These are phyloP conservation scores for Penicillium fuscoglaucum DNA, from an alignment of 2,329 filamentous ascomycete species.

Conservation along the genomic window DNA sequence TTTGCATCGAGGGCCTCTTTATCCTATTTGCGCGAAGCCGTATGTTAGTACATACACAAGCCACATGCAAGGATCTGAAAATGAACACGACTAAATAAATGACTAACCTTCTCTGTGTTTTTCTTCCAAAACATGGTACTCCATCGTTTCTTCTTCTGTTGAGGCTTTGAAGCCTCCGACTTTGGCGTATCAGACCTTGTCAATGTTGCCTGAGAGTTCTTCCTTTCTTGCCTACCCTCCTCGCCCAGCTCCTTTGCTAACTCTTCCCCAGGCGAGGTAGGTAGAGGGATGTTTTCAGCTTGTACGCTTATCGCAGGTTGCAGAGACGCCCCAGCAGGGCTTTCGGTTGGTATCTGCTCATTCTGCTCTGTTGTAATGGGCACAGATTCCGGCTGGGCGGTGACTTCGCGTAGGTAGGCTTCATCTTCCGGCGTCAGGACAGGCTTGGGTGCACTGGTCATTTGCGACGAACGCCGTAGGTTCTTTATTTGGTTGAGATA, in stretches of 20 bases:
- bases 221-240: constrained; percentile 38
- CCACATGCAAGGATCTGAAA: background rate
- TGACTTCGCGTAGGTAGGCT: constrained; percentile 55
- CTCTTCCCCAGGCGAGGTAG: constrained; percentile 50
- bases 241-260: constrained; percentile 35
- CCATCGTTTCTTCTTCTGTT: constrained; percentile 40
- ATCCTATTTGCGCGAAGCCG: background rate
- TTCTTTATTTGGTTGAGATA: constrained; percentile 47
- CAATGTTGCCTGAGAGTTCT: constrained; percentile 17
- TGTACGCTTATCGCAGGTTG: constrained; percentile 40
- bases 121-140: constrained; percentile 44
- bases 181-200: constrained; percentile 22
- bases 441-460: constrained; percentile 36
- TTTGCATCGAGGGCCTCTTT: constrained; percentile 7
- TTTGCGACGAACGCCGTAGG: constrained; percentile 38
- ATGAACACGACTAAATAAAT: background rate
- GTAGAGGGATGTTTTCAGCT: constrained; percentile 52
- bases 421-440: constrained; percentile 64
- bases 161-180: constrained; percentile 16
- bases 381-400: constrained; percentile 42
- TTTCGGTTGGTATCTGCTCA: background rate
- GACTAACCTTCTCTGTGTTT: constrained; percentile 33
- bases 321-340: background rate
- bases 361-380: constrained; percentile 5
- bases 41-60: background rate